Evolutionary conservation across 306 rosid genomes (phyloP), one percentile per base, ranked within the genome.

Genomic region (Rosa lucieae): DNA sequence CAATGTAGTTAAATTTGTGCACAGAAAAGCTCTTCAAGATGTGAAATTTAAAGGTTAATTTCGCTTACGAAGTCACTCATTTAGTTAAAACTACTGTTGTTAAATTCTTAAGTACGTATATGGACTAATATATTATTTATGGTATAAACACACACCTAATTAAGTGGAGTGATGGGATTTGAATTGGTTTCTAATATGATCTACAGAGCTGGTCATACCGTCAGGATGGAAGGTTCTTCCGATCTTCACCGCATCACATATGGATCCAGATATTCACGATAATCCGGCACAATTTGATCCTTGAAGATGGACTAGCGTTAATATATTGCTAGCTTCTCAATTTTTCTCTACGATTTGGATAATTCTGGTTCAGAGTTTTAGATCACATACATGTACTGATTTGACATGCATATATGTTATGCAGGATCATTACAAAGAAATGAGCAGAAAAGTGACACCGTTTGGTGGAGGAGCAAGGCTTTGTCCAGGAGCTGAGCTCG

Each of bases 221-320:
- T 73, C 88, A 6, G 97, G 93, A 43, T 93, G 98, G 98, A 87
- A 91, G 87, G 93, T 91, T 85, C 89, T 91, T 86, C 97, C 98
- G 62, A 78, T 93, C 29, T 83, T 93, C 47, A 83, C 90, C 40
- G 87, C 85, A 37, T 79, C 81, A 44, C 89, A 91, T 88, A 81
- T 93, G 49, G 97, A 93, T 90, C 86, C 86, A 49, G 62, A 78
- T 12, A 78, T 76, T 61, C 89, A 88, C 70, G 81, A 82, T 49
- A 90, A 88, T 65, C 91, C 98, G 21, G 69, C 52, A n/a, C 86
- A 84, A 15, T 93, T 93, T 62, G 80, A 91, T 78, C 93, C 98
- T 73, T 88, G 80, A 67, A 89, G 95, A 85, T 93, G 98, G 98
- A 77, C 74, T 37, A 15, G 40, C 12, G 98, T 93, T 86, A 40